These are phyloP conservation scores for Chytridium lagenaria DNA, from an alignment of 371 early-diverging fungal species.

Conservation along the genomic window DNA sequence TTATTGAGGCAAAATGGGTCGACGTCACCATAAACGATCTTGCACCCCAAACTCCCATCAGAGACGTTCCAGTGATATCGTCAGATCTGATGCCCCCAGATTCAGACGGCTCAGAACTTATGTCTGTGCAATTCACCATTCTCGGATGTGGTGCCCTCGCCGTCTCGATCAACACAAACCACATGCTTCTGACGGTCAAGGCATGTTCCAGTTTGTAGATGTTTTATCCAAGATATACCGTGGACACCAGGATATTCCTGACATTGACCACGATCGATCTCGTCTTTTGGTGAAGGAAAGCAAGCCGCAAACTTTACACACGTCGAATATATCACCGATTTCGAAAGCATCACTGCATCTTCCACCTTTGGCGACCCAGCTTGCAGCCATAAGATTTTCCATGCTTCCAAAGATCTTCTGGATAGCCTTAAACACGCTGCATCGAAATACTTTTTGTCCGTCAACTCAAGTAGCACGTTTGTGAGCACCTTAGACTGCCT, in stretches of 20 bases:
- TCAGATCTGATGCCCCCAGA: neutral
- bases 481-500: conserved; percentile 6
- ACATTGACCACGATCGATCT: neutral
- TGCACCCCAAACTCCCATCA: neutral
- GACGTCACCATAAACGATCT: neutral
- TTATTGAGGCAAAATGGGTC: neutral
- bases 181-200: conserved; percentile 7
- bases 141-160: conserved; percentile 1
- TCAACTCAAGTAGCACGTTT: neutral
- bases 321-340: neutral
- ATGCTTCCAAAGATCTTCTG: neutral
- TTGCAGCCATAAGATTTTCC: neutral
- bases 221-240: neutral
- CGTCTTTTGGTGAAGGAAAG: neutral
- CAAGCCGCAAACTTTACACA: neutral
- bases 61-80: neutral
- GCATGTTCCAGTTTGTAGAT: neutral
- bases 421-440: neutral
- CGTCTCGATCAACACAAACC: neutral
- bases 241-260: neutral
- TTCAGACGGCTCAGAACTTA: neutral
- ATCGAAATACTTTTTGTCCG: no score
- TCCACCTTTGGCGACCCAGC: neutral
- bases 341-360: neutral
- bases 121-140: neutral